Conservation (phyloP, 148 eudicot species). For the Nepenthes mirabilis region DNA sequence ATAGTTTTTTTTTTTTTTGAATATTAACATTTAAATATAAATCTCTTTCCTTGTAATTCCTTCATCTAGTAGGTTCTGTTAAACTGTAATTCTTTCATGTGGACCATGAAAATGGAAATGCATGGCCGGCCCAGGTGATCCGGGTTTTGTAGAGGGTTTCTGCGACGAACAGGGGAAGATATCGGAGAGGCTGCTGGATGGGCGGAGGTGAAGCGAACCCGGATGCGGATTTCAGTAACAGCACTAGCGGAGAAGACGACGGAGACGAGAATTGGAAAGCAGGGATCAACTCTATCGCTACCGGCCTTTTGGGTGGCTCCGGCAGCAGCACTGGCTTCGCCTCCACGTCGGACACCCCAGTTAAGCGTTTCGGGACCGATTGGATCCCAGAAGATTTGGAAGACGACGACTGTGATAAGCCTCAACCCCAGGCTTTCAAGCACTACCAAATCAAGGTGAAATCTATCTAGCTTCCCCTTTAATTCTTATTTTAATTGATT, state of each 20-base stretch:
- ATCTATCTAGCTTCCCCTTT: background rate
- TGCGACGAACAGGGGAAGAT: too few relatives aligned
- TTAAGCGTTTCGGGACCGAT: slow-evolving; percentile 3
- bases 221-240: slow-evolving; percentile 3
- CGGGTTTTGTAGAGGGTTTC: too few relatives aligned
- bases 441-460: slow-evolving; percentile 74
- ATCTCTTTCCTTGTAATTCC: too few relatives aligned
- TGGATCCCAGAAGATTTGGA: too few relatives aligned
- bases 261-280: slow-evolving; percentile 59
- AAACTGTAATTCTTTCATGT: too few relatives aligned
- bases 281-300: slow-evolving; percentile 6
- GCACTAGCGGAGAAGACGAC: slow-evolving; percentile 70
- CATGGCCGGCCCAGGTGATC: too few relatives aligned
- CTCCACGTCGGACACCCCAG: slow-evolving; percentile 6
- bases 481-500: background rate
- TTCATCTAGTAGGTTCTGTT: too few relatives aligned
- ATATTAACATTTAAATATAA: too few relatives aligned
- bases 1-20: too few relatives aligned
- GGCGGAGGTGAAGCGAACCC: too few relatives aligned
- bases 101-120: too few relatives aligned
- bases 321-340: slow-evolving; percentile 5
- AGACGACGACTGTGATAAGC: slow-evolving; percentile 8
- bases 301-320: slow-evolving; percentile 1
- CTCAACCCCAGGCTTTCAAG: slow-evolving; percentile 30
- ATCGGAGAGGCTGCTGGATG: too few relatives aligned